phyloP scores from a whole-genome alignment of 148 eudicot species.

The Simmondsia chinensis region DNA sequence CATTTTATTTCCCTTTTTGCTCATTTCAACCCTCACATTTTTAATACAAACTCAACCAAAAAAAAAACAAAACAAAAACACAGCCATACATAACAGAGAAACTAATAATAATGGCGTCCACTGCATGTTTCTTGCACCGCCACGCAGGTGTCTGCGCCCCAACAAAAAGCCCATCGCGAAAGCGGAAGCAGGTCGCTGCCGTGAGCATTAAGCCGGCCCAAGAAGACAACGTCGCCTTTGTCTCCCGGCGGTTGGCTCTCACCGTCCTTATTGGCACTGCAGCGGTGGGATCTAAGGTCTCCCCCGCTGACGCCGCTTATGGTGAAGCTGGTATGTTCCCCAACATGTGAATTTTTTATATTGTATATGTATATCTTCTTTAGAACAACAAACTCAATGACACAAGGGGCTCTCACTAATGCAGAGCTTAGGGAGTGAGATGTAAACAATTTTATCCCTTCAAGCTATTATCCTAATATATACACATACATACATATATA shows the following conservation, averaged over 20 bases:
- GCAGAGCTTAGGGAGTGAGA: too few species aligned
- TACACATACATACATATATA: too few species aligned
- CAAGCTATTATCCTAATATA: too few species aligned
- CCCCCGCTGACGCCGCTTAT: conserved; percentile 94
- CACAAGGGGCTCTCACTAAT: too few species aligned
- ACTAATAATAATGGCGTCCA: conserved; percentile 52
- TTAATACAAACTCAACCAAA: conserved; percentile 12
- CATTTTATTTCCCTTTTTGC: too few species aligned
- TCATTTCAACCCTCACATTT: conserved; percentile 1
- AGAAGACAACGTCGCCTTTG: conserved; percentile 8
- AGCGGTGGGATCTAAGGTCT: conserved; percentile 78
- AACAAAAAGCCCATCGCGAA: conserved; percentile 18
- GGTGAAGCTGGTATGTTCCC: conserved; percentile 82
- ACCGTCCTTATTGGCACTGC: conserved; percentile 84
- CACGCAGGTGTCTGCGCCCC: conserved; percentile 50
- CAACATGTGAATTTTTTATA: too few species aligned
- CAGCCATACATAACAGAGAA: background rate
- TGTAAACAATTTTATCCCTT: too few species aligned
- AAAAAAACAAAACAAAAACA: background rate
- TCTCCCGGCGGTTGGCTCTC: conserved; percentile 78
- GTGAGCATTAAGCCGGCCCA: conserved; percentile 36
- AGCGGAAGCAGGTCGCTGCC: conserved; percentile 25
- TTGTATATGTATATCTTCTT: too few species aligned
- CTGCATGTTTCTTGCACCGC: conserved; percentile 90
- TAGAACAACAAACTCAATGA: too few species aligned